Conservation (phyloP, 2,329 filamentous ascomycete species). For the Paraphoma chrysanthemicola region DNA sequence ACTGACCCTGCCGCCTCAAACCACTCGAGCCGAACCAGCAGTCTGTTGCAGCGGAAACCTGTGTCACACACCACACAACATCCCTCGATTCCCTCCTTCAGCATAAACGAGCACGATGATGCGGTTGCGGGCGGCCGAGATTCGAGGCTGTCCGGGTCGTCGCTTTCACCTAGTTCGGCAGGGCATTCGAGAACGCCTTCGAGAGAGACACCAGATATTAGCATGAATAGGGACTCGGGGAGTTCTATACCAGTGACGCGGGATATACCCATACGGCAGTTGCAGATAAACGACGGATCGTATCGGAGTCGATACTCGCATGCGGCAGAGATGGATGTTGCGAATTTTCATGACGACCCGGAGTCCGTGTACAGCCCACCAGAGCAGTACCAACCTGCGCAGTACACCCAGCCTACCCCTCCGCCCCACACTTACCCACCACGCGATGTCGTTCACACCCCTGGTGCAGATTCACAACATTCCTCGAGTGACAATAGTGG, state of each 20-base stretch:
- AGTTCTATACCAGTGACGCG: slow-evolving; percentile 35
- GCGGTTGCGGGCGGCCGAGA: slow-evolving; percentile 37
- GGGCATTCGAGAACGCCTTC: slow-evolving; percentile 46
- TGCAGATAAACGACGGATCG: slow-evolving; percentile 42
- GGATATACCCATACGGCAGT: slow-evolving; percentile 43
- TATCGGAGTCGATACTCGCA: slow-evolving; percentile 43
- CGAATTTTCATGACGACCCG: slow-evolving; percentile 31
- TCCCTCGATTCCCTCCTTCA: slow-evolving; percentile 40
- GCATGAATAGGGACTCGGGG: slow-evolving; percentile 27
- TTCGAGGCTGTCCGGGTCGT: slow-evolving; percentile 44
- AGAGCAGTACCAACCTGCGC: slow-evolving; percentile 27
- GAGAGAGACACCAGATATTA: slow-evolving; percentile 41
- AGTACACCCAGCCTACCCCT: slow-evolving; percentile 29
- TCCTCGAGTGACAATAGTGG: slow-evolving; percentile 40
- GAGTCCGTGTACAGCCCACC: slow-evolving; percentile 28
- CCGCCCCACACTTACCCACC: slow-evolving; percentile 30
- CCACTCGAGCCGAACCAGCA: slow-evolving; percentile 24
- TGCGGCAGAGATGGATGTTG: slow-evolving; percentile 38
- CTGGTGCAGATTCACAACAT: slow-evolving; percentile 36
- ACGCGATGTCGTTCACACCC: slow-evolving; percentile 34
- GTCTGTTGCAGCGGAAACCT: slow-evolving; percentile 35
- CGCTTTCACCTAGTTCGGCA: slow-evolving; percentile 37
- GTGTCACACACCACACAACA: slow-evolving; percentile 19
- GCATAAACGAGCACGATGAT: slow-evolving; percentile 39
- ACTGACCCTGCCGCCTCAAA: slow-evolving; percentile 17